Evolutionary conservation across 176 grass and related monocot species (phyloP), one percentile per base, ranked within the genome.

Genomic region (Urochloa ruziziensis): DNA sequence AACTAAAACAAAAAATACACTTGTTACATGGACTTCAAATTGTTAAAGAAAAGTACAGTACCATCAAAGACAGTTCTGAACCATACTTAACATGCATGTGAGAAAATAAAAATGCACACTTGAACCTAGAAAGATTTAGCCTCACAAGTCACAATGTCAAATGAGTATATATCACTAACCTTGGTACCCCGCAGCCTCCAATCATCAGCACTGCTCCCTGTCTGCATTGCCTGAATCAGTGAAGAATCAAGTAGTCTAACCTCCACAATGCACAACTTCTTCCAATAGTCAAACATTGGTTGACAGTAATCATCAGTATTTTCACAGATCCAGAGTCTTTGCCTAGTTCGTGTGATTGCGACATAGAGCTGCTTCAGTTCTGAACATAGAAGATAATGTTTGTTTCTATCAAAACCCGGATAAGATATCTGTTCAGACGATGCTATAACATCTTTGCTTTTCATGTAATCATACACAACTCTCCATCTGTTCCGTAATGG

Each of bases 361-460:
- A 97, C 95, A 94, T 97, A 97, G 0, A 97, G 84, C 77, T 97
- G 95, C 88, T 97, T 97, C 76, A 97, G 82, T 78, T 97, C 95
- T 81, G 92, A 97, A 77, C 92, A 97, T 56, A 97, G 84, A 47
- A 94, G 88, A 91, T 88, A 67, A 74, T 94, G 88, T 62, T 62
- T 83, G 54, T 87, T 85, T 73, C 73, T 79, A 33, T 94, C 83
- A 1, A 97, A 97, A 58, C 12, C 80, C 0, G 90, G 88, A 89
- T 86, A 90, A 7, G 90, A 73, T 6, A 70, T 74, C 23, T 75
- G 78, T 46, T 85, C 73, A 42, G 80, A 91, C 21, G 70, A 46
- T 73, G 65, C 78, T 40, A 80, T 56, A 27, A 92, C 69, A 62
- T 81, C 32, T 79, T 83, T 83, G 2, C 51, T 84, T 52, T 94